phyloP scores from a whole-genome alignment of 2,329 filamentous ascomycete genomes.

The Westerdykella ornata region DNA sequence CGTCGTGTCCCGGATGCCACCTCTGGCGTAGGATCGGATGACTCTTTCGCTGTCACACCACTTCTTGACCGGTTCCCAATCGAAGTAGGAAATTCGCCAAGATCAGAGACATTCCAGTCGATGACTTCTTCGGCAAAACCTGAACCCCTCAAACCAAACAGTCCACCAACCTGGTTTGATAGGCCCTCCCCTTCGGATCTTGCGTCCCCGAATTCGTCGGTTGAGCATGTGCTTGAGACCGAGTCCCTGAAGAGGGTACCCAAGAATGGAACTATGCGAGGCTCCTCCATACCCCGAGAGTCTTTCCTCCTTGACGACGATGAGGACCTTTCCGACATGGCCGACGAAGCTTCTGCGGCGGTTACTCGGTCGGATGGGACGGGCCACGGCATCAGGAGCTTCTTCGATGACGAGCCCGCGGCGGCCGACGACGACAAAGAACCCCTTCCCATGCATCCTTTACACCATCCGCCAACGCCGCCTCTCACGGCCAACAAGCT shows the following conservation, averaged over 20 bases:
- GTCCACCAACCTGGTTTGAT: constrained; percentile 9
- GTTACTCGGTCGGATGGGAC: constrained; percentile 39
- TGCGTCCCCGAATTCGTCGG: constrained; percentile 43
- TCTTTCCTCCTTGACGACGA: constrained; percentile 51
- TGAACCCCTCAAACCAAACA: constrained; percentile 25
- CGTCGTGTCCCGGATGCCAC: constrained; percentile 17
- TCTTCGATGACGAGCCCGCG: constrained; percentile 45
- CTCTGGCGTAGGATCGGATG: constrained; percentile 55
- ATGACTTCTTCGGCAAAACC: constrained; percentile 43
- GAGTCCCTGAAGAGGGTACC: constrained; percentile 47
- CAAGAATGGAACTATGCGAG: constrained; percentile 39
- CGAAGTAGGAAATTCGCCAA: constrained; percentile 16
- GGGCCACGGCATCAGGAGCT: constrained; percentile 41
- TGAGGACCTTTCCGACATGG: constrained; percentile 50
- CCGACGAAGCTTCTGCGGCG: constrained; percentile 44
- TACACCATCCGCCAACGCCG: constrained; percentile 39
- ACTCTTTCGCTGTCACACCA: constrained; percentile 71
- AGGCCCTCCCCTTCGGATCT: constrained; percentile 4
- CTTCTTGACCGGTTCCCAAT: constrained; percentile 60
- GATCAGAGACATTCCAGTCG: constrained; percentile 37
- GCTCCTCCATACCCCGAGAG: constrained; percentile 21
- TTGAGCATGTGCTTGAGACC: constrained; percentile 47
- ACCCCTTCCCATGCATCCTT: constrained; percentile 25
- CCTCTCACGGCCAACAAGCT: constrained; percentile 37
- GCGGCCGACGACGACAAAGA: constrained; percentile 28